A percentile compares a stretch with the other conserved stretches of the same genome.
These are phyloP conservation scores for Magnusiomyces tetraspermus DNA, from an alignment of 1,139 yeast species.

Conservation along the genomic window DNA sequence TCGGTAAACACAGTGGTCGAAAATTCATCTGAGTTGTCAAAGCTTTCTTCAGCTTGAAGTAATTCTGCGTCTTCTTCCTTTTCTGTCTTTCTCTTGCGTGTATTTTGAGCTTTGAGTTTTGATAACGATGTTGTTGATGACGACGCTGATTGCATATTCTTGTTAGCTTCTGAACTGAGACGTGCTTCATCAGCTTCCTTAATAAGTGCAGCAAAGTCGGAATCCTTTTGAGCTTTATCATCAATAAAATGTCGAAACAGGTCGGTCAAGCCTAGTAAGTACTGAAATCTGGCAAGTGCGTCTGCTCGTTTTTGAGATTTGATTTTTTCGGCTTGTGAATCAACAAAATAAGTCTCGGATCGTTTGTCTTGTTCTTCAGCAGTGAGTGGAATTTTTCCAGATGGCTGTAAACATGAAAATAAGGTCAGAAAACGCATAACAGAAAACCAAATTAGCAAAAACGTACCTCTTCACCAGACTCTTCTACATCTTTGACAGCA, in stretches of 20 bases:
- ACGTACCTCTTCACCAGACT: neutral
- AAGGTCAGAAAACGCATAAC: neutral
- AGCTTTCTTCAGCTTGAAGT: slow-evolving; percentile 65
- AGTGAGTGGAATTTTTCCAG: neutral
- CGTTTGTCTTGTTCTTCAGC: slow-evolving; percentile 5
- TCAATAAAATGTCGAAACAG: slow-evolving; percentile 84
- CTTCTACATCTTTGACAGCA: neutral
- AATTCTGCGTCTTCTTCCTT: slow-evolving; percentile 90
- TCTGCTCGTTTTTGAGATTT: slow-evolving; percentile 37
- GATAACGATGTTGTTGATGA: no score
- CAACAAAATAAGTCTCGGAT: slow-evolving; percentile 5
- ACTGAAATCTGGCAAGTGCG: slow-evolving; percentile 69
- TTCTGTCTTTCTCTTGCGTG: slow-evolving; percentile 71
- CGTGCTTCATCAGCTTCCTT: slow-evolving; percentile 33
- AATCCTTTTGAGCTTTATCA: slow-evolving; percentile 66
- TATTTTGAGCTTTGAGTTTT: no score
- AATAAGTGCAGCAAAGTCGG: slow-evolving; percentile 50
- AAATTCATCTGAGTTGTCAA: slow-evolving; percentile 32
- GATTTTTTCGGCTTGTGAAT: neutral
- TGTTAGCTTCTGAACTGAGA: slow-evolving; percentile 13
- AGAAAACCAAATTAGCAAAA: neutral
- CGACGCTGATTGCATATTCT: slow-evolving; percentile 27
- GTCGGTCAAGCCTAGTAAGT: slow-evolving; percentile 73
- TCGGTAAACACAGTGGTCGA: slow-evolving; percentile 56
- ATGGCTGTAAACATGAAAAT: neutral